Evolutionary conservation across 176 grass and related monocot species (phyloP).

Genomic region (Poa annua): DNA sequence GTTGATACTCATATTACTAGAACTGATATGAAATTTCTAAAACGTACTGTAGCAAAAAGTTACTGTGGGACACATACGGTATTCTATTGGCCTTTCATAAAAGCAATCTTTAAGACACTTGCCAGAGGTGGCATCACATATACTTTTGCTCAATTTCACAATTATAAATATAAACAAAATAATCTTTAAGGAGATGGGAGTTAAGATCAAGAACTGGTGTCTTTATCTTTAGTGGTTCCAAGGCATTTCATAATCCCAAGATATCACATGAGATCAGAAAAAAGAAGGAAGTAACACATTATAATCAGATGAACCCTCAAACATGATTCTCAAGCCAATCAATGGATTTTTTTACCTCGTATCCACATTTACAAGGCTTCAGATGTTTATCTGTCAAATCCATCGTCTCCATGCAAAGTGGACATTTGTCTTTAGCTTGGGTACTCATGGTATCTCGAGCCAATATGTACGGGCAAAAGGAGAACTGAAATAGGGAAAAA

Average conservation of each 20-base stretch:
- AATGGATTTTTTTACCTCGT: conserved; percentile 51
- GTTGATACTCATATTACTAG: neutral
- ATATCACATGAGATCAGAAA: conserved; percentile 23
- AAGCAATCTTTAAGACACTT: neutral
- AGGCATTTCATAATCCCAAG: neutral
- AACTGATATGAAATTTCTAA: neutral
- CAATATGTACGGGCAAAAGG: conserved; percentile 1
- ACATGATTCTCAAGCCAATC: neutral
- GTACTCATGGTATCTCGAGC: conserved; percentile 51
- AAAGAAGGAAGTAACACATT: neutral
- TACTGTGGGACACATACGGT: neutral
- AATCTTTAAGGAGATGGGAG: conserved; percentile 20
- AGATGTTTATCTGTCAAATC: conserved; percentile 71
- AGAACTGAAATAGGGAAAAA: conserved; percentile 33
- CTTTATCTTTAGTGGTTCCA: neutral
- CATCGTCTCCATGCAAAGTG: conserved; percentile 58
- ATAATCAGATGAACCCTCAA: conserved; percentile 9
- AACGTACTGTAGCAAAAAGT: neutral
- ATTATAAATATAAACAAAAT: conserved; percentile 18
- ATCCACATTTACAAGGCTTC: conserved; percentile 80
- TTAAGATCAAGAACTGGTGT: neutral
- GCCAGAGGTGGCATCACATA: neutral
- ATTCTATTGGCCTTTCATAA: neutral
- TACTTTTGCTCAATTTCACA: conserved; percentile 26
- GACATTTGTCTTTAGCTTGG: conserved; percentile 53